Evolutionary conservation across 768 basidiomycete genomes (phyloP).

Genomic region (Scleroderma bovista): DNA sequence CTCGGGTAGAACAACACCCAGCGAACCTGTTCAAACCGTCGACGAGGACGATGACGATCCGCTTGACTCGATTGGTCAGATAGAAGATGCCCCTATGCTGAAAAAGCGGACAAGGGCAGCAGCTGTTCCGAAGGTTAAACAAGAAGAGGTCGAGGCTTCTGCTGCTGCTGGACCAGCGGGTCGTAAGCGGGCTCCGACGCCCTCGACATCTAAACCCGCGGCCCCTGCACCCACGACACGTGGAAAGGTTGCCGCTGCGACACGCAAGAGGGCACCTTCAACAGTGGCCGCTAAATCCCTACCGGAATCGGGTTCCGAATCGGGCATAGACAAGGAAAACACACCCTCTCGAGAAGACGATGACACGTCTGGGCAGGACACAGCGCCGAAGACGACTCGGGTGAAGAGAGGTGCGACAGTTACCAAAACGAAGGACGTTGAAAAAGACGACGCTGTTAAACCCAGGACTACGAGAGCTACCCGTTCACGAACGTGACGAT

Average conservation of each 20-base stretch:
- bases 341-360: conserved; percentile 2
- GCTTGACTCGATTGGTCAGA: neutral
- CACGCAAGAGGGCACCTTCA: neutral
- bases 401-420: neutral
- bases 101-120: neutral
- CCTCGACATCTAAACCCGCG: neutral
- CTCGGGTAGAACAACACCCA: neutral
- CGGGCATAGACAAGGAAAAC: conserved; percentile 2
- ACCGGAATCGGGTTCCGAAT: neutral
- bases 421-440: neutral
- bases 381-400: neutral
- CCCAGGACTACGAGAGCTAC: neutral
- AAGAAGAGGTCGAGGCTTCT: neutral
- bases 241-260: neutral
- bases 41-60: conserved; percentile 5
- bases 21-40: neutral
- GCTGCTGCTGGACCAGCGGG: neutral
- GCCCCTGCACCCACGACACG: neutral
- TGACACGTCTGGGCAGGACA: neutral
- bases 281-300: neutral
- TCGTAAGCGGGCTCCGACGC: neutral
- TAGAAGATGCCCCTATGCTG: neutral
- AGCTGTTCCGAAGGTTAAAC: neutral
- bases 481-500: neutral
- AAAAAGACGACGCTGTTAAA: neutral